Evolutionary conservation across 2,329 filamentous ascomycete genomes (phyloP).

Genomic region (Diaporthe sp.): DNA sequence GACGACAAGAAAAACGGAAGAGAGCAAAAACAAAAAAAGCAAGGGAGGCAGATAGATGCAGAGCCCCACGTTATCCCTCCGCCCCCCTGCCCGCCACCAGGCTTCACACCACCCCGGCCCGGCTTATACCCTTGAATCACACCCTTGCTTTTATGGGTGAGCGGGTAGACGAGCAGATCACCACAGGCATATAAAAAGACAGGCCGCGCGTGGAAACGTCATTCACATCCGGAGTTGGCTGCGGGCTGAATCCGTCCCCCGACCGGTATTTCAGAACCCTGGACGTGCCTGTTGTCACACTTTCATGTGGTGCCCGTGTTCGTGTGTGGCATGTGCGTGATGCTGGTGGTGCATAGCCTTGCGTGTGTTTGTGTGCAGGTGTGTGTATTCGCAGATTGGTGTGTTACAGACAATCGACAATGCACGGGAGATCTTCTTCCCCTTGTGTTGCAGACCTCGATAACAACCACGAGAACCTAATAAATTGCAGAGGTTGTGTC

Average conservation of each 20-base stretch:
- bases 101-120: constrained; percentile 23
- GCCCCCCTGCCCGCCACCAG: neutral
- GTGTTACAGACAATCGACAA: constrained; percentile 4
- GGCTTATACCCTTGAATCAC: constrained; percentile 33
- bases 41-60: neutral
- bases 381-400: constrained; percentile 1
- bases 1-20: neutral
- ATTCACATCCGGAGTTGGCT: neutral
- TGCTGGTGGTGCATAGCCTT: neutral
- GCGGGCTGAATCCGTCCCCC: neutral
- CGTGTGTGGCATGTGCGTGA: neutral
- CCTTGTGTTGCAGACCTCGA: neutral
- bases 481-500: neutral
- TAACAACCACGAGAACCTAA: neutral
- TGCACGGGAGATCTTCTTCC: constrained; percentile 9
- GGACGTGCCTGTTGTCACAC: neutral
- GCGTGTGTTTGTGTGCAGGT: neutral
- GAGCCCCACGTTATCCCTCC: constrained; percentile 10
- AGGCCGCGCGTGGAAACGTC: constrained; percentile 6
- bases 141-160: constrained; percentile 5
- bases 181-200: neutral
- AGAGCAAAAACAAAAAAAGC: neutral
- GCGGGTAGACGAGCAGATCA: constrained; percentile 17
- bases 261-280: neutral
- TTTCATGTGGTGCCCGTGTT: neutral